Base-by-base conservation (phyloP, 75 land plant genomes). In the Picea sitchensis region DNA sequence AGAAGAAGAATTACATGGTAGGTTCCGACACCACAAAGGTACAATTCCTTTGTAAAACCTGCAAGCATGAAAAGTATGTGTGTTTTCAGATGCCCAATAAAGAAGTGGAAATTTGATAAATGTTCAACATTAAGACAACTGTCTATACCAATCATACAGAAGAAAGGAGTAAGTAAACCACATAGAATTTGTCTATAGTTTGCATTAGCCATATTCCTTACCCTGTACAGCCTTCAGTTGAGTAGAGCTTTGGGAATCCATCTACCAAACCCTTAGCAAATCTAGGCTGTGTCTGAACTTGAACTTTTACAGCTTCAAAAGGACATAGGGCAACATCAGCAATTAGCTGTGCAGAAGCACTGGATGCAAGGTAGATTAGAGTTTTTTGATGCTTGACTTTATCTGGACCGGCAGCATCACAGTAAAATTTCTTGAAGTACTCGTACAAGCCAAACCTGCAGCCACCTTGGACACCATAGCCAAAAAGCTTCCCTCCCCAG, bases 321-420 rank as follows among this genome's bases (percentile, higher is more conserved):
- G 99, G 99, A 65, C 98, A 96, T 59, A 96, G 92, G 20, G 92
- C 91, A 73, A 96, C 83, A 84, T 96, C 98, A 23, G 99, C 99
- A 75, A 93, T 82, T 36, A 88, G 80, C 77, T 95, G 93, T 61
- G 98, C 98, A 75, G 95, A 95, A 58, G 93, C 98, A 80, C 98
- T 95, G 79, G 93, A 88, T 36, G 90, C 82, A 72, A 95, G 83
- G 79, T 84, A 94, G 61, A 95, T 90, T 26, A 78, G 47, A 80
- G 90, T 92, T 76, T 74, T 88, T 47, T 90, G 85, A 2, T 80
- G 73, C 21, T 78, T 86, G 12, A 75, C 65, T 62, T 91, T 38
- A 58, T 60, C 74, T 11, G 83, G 81, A 5, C 84, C 84, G 57
- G 81, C 74, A n/a, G 77, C 60, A 81, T 89, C 91, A 21, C 89